These are phyloP conservation scores for Cercospora sp. DNA, from an alignment of 2,329 filamentous ascomycete species.

Conservation along the genomic window DNA sequence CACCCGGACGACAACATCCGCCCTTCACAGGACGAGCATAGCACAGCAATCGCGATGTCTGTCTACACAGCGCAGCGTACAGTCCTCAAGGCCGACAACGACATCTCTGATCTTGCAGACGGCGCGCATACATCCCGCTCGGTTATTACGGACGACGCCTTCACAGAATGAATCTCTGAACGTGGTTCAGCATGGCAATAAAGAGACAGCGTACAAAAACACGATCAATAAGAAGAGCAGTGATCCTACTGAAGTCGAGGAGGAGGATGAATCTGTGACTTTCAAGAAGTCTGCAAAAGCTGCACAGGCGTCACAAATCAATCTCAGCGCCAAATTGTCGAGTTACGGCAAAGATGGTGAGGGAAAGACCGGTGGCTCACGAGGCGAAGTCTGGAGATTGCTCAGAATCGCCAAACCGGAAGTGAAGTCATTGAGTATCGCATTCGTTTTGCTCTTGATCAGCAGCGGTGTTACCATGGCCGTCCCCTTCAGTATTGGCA, in stretches of 20 bases:
- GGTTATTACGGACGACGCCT: slow-evolving; percentile 28
- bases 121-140: background rate
- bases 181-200: slow-evolving; percentile 16
- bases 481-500: slow-evolving; percentile 93
- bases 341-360: slow-evolving; percentile 66
- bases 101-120: slow-evolving; percentile 15
- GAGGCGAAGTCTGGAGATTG: slow-evolving; percentile 78
- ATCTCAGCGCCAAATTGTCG: slow-evolving; percentile 81
- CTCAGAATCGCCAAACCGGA: slow-evolving; percentile 89
- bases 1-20: background rate
- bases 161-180: slow-evolving; percentile 19
- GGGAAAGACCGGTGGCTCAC: slow-evolving; percentile 54
- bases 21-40: background rate
- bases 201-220: slow-evolving; percentile 24
- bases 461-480: slow-evolving; percentile 95
- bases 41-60: slow-evolving; percentile 25
- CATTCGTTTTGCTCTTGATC: slow-evolving; percentile 81
- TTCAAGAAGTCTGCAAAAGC: slow-evolving; percentile 81
- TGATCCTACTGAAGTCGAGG: slow-evolving; percentile 41
- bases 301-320: slow-evolving; percentile 81
- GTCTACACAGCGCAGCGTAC: slow-evolving; percentile 17
- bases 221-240: slow-evolving; percentile 21
- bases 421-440: slow-evolving; percentile 71
- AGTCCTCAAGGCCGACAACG: slow-evolving; percentile 16
- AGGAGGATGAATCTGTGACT: slow-evolving; percentile 57